Percentiles rank a stretch among this genome's conserved stretches.
Evolutionary conservation across 306 rosid genomes (phyloP).

Genomic region (Quercus gilva): DNA sequence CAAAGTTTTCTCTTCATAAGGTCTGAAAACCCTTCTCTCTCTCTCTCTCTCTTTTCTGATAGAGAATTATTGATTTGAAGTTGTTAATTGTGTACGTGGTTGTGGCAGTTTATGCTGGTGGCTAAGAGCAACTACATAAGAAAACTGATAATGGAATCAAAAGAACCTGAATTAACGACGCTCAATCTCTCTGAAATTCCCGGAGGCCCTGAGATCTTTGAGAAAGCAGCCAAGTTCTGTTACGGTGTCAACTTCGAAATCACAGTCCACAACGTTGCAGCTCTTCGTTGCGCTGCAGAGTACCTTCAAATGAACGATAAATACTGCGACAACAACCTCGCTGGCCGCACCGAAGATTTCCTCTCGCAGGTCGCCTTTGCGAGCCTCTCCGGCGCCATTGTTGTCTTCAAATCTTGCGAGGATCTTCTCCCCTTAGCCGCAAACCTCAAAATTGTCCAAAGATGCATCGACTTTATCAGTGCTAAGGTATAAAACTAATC

Average conservation of each 20-base stretch:
- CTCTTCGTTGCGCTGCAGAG: constrained; percentile 79
- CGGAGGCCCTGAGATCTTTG: constrained; percentile 82
- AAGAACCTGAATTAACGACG: constrained; percentile 55
- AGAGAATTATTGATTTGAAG: neutral
- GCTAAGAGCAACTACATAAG: constrained; percentile 85
- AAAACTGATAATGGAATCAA: constrained; percentile 60
- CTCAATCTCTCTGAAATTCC: constrained; percentile 68
- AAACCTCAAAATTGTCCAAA: constrained; percentile 43
- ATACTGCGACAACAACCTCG: constrained; percentile 63
- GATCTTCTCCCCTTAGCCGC: constrained; percentile 55
- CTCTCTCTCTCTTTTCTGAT: too few relatives aligned
- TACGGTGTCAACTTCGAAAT: constrained; percentile 92
- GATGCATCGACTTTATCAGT: constrained; percentile 51
- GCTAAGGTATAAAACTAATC: constrained; percentile 27
- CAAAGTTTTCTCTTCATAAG: constrained; percentile 79
- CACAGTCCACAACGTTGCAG: constrained; percentile 65
- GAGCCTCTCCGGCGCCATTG: constrained; percentile 54
- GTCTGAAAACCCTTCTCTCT: constrained; percentile 23
- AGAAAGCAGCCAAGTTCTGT: constrained; percentile 89
- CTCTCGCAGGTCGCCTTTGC: constrained; percentile 64
- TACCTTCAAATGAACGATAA: constrained; percentile 78
- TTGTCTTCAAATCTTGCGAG: constrained; percentile 64
- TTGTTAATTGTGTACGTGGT: neutral
- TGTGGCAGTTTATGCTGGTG: constrained; percentile 74
- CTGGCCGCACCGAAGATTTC: constrained; percentile 68